These are phyloP conservation scores for Calonectria ilicicola DNA, from an alignment of 2,329 filamentous ascomycete genomes.

Conservation along the genomic window DNA sequence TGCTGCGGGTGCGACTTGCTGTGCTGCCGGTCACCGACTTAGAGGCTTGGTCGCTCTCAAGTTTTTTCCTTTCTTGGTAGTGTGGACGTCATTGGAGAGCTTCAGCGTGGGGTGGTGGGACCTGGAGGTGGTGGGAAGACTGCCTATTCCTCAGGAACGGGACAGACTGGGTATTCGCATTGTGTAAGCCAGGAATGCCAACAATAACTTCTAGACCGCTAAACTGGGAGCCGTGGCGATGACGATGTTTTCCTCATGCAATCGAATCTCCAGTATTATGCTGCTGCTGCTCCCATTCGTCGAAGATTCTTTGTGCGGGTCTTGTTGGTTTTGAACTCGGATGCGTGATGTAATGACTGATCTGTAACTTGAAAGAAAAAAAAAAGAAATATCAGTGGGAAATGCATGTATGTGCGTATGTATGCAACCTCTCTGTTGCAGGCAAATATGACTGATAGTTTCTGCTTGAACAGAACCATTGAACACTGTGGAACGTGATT, in stretches of 20 bases:
- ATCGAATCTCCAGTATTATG: not conserved
- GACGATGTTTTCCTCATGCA: not conserved
- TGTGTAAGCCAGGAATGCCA: not conserved
- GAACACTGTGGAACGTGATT: not conserved
- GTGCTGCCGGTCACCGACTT: constrained; percentile 4
- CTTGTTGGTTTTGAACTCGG: not conserved
- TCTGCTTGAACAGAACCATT: not conserved
- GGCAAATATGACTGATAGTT: not conserved
- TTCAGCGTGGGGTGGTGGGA: constrained; percentile 26
- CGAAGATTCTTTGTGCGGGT: not conserved
- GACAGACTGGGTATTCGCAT: not conserved
- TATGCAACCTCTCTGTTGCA: not conserved
- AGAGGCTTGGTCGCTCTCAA: constrained; percentile 10
- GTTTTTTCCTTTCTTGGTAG: constrained; percentile 19
- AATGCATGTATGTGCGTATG: too few species aligned
- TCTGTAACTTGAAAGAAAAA: not conserved
- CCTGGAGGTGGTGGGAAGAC: not conserved
- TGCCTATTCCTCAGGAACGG: not conserved
- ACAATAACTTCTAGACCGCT: constrained; percentile 2
- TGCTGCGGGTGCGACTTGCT: constrained; percentile 17
- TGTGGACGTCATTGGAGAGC: constrained; percentile 24
- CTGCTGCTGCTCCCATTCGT: not conserved
- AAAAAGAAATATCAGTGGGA: not conserved
- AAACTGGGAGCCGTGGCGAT: not conserved
- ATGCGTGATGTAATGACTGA: not conserved